A percentile compares a stretch with the other conserved stretches of the same genome.
These are phyloP conservation scores for Kwoniella dendrophila DNA, from an alignment of 768 basidiomycete species.

Conservation along the genomic window DNA sequence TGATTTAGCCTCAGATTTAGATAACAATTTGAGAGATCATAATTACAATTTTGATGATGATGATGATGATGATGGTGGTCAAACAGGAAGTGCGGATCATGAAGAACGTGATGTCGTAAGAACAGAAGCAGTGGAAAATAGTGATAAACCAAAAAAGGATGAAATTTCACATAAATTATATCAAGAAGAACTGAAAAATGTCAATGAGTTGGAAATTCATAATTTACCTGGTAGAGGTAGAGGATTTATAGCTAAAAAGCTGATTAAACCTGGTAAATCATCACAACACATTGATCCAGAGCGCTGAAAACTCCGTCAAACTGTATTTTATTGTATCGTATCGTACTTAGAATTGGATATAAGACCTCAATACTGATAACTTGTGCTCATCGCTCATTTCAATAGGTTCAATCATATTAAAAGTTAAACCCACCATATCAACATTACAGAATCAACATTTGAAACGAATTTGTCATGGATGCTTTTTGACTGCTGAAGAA, in stretches of 20 bases:
- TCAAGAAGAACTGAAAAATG: slow-evolving; percentile 1
- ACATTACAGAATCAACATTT: slow-evolving; percentile 70
- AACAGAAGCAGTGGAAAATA: background rate
- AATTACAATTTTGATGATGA: no score
- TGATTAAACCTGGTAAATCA: slow-evolving; percentile 26
- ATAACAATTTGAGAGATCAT: no score
- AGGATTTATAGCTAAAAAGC: slow-evolving; percentile 24
- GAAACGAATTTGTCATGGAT: slow-evolving; percentile 69
- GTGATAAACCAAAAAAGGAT: background rate
- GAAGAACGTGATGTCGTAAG: no score
- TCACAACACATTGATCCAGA: background rate
- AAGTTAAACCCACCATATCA: slow-evolving; percentile 64
- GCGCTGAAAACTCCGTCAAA: no score
- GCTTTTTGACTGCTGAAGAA: slow-evolving; percentile 55
- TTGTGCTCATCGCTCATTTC: no score
- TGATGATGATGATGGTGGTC: no score
- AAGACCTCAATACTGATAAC: no score
- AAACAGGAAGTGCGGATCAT: no score
- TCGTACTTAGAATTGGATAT: no score
- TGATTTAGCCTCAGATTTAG: no score
- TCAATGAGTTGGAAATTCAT: slow-evolving; percentile 23
- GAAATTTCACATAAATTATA: slow-evolving; percentile 1
- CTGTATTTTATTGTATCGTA: no score
- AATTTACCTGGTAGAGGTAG: slow-evolving; percentile 25
- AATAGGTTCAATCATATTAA: slow-evolving; percentile 70